Evolutionary conservation across 2,329 filamentous ascomycete genomes (phyloP), one percentile per base, ranked within the genome.

Genomic region (Aspergillus sp.): DNA sequence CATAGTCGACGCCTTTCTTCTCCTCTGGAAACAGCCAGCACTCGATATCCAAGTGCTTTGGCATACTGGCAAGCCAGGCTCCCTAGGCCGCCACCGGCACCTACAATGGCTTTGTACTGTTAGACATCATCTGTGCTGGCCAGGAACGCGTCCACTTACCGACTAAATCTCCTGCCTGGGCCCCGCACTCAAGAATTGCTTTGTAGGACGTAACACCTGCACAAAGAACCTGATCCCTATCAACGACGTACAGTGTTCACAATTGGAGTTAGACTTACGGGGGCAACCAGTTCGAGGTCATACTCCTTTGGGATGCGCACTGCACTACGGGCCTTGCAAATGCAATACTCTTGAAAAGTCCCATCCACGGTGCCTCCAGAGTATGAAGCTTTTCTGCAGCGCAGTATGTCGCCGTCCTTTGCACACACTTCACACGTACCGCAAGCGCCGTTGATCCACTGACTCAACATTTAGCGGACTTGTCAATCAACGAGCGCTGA

Each of bases 281-380:
- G 90, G 1, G 90, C 82, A 50, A 95, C 81, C 47, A 84, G 84
- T 66, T 92, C 90, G 41, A 96, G 84, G 53, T 84, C 78, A 56
- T 87, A 82, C 30, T 87, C 83, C 71, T 90, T 86, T 59, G 89
- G 89, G 57, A 96, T 88, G 61, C 87, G 84, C 22, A 90, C 89
- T 16, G 94, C 84, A 72, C 95, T 90, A 20, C 86, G 85, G 17
- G 90, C 90, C 73, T 95, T 95, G 62, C 86, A 91, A 57, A 96
- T 82, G 71, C 82, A 84, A 77, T 95, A 96, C 78, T 96, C 86
- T 77, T 96, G 92, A 82, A 96, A 96, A 47, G 86, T 86, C 38
- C 92, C 92, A 71, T 96, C 89, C 69, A 95, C 90, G 9, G 89
- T 95, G 79, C 94, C 96, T 49, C 92, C 92, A 1, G 89, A 94